Evolutionary conservation across 345 rosid genomes (phyloP), one percentile per base, ranked within the genome.

Genomic region (Arabis alpina): DNA sequence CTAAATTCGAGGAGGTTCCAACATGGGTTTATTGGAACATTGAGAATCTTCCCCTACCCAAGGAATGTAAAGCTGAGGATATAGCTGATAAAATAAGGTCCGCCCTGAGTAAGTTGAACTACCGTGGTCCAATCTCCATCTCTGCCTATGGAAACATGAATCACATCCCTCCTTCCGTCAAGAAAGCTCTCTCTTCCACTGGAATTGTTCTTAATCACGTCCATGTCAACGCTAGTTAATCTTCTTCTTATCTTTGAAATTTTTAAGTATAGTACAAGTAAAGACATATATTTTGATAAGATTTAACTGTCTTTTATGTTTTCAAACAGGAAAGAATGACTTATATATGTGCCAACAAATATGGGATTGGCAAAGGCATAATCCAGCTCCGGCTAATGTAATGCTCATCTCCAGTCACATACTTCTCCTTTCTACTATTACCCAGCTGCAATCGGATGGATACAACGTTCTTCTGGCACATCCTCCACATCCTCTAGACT

Each of bases 1-100:
- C 59, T 30, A 8, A 3, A 30, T 53, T 13, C 37, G 58, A 54
- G 40, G 40, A 54, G 11, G 40, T 40, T n/a, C 1, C 23, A 14
- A 54, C 40, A 16, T 54, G 59, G 59, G 40, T 54, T 54, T 54
- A 16, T 28, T 54, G 59, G 59, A 39, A 54, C 40, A 54, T 54
- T 1, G 23, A 54, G 1, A n/a, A n/a, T 10, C 7, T 16, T 14
- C 59, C 59, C 1, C 3, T 54, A n/a, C 59, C 58, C 1, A 54
- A 8, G 3, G 40, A 39, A 7, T 54, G 59, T 2, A 54, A n/a
- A 30, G 59, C 59, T 14, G 12, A 54, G 4, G 40, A n/a, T 12
- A n/a, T 54, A 11, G 10, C 59, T 14, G 3, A 14, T 2, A 54
- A 54, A 36, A 3, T 54, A 30, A 30, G 6, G 6, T 30, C 40